These are phyloP conservation scores for Striga hermonthica DNA, from an alignment of 305 asterid genomes.

Conservation along the genomic window DNA sequence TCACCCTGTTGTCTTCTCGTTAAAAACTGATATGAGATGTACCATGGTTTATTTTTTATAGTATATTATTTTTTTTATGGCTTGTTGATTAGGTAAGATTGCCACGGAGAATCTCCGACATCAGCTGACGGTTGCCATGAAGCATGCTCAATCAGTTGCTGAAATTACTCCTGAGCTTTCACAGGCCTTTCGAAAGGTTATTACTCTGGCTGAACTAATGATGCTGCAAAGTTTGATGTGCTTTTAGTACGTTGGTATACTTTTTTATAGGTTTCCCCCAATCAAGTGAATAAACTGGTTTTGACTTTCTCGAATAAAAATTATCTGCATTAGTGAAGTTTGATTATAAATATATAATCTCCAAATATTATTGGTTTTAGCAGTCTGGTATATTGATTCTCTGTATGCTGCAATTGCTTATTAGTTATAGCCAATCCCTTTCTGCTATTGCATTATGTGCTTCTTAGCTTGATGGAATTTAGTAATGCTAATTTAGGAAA, in stretches of 20 bases:
- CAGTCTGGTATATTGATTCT: conserved; percentile 1
- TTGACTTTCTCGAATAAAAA: not conserved
- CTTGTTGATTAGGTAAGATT: conserved; percentile 52
- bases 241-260: conserved; percentile 17
- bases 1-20: conserved; percentile 20
- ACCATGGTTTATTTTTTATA: conserved; percentile 16
- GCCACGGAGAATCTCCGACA: conserved; percentile 40
- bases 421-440: conserved; percentile 9
- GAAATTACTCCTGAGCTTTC: conserved; percentile 61
- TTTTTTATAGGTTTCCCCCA: conserved; percentile 19
- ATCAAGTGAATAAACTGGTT: conserved; percentile 12
- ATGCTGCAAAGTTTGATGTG: conserved; percentile 9
- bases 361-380: conserved; percentile 1
- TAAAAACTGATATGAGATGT: conserved; percentile 12
- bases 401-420: conserved; percentile 5
- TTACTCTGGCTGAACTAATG: conserved; percentile 32
- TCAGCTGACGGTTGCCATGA: conserved; percentile 59
- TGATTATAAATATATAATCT: not conserved
- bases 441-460: conserved; percentile 29
- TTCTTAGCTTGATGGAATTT: conserved; percentile 27
- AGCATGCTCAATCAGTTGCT: conserved; percentile 72
- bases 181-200: conserved; percentile 82
- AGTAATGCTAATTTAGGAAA: conserved; percentile 24
- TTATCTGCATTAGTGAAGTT: conserved; percentile 1
- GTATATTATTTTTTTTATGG: conserved; percentile 10